Evolutionary conservation across 495 filamentous ascomycete genomes (phyloP).

Genomic region (Hypomontagnella monticulosa): DNA sequence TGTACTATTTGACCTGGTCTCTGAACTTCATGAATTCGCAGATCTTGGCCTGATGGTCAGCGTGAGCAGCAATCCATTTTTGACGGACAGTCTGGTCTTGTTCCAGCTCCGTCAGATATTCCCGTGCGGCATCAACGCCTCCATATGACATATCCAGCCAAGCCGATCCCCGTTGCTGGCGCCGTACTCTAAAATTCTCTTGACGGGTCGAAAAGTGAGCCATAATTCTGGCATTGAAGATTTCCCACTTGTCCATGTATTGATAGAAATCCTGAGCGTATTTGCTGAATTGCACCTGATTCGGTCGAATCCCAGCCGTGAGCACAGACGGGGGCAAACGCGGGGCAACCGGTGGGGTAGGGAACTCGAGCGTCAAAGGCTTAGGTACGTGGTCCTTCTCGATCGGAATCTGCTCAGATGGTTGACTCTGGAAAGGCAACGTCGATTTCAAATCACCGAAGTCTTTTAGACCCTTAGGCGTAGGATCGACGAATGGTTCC

Average conservation of each 20-base stretch:
- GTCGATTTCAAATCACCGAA: slow-evolving; percentile 72
- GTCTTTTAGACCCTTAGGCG: slow-evolving; percentile 64
- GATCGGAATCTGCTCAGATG: slow-evolving; percentile 59
- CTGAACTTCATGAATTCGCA: slow-evolving; percentile 66
- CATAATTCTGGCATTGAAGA: slow-evolving; percentile 71
- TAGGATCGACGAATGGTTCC: slow-evolving; percentile 67
- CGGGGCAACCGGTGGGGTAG: slow-evolving; percentile 69
- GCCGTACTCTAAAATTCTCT: slow-evolving; percentile 59
- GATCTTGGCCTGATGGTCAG: slow-evolving; percentile 70
- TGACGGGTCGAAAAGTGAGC: slow-evolving; percentile 74
- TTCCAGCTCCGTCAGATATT: slow-evolving; percentile 69
- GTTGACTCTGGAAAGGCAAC: slow-evolving; percentile 76
- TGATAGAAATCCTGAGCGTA: slow-evolving; percentile 70
- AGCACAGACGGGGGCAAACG: slow-evolving; percentile 51
- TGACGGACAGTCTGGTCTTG: slow-evolving; percentile 70
- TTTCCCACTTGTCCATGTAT: slow-evolving; percentile 77
- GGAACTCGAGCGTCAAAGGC: slow-evolving; percentile 63
- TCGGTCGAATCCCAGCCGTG: slow-evolving; percentile 51
- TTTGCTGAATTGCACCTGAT: slow-evolving; percentile 60
- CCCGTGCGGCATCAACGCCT: slow-evolving; percentile 53
- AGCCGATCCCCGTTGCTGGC: slow-evolving; percentile 43
- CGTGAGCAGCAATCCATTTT: slow-evolving; percentile 71
- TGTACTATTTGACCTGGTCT: slow-evolving; percentile 48
- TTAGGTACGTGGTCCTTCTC: slow-evolving; percentile 44
- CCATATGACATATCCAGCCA: slow-evolving; percentile 65